Percentiles rank a stretch among this genome's conserved stretches.
phyloP scores from a whole-genome alignment of 2,329 filamentous ascomycete genomes.

The Trichoderma oligosporum region DNA sequence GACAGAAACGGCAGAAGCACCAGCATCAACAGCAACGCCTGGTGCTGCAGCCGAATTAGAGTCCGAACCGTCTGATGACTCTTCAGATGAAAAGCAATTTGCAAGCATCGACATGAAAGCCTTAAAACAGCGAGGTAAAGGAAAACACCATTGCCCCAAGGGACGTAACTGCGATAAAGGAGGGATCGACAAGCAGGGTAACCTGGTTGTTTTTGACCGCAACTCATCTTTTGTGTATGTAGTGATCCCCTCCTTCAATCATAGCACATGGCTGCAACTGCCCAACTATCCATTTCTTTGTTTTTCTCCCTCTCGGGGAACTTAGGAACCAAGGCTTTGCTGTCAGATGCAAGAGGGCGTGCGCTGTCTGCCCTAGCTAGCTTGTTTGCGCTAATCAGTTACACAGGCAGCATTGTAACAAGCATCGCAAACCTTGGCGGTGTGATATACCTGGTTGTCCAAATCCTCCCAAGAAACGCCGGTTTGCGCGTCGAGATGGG shows the following conservation, averaged over 20 bases:
- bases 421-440: slow-evolving; percentile 41
- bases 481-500: slow-evolving; percentile 41
- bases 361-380: slow-evolving; percentile 4
- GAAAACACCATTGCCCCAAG: slow-evolving; percentile 37
- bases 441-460: slow-evolving; percentile 39
- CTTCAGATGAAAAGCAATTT: slow-evolving; percentile 36
- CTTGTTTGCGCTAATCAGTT: slow-evolving; percentile 16
- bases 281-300: neutral
- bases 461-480: slow-evolving; percentile 40
- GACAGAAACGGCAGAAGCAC: neutral
- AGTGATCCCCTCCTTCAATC: neutral
- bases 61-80: slow-evolving; percentile 32
- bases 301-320: neutral
- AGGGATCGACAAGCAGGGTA: slow-evolving; percentile 38
- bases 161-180: slow-evolving; percentile 38
- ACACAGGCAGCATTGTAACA: slow-evolving; percentile 41
- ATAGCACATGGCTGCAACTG: neutral
- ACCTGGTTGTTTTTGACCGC: slow-evolving; percentile 39
- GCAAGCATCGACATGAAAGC: slow-evolving; percentile 38
- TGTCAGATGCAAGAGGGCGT: neutral
- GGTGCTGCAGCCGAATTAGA: neutral
- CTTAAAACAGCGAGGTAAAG: slow-evolving; percentile 39
- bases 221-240: slow-evolving; percentile 41
- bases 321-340: neutral
- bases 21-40: neutral